Evolutionary conservation across 129 eudicot genomes (phyloP), one percentile per base, ranked within the genome.

Genomic region (Kitagawia praeruptora): DNA sequence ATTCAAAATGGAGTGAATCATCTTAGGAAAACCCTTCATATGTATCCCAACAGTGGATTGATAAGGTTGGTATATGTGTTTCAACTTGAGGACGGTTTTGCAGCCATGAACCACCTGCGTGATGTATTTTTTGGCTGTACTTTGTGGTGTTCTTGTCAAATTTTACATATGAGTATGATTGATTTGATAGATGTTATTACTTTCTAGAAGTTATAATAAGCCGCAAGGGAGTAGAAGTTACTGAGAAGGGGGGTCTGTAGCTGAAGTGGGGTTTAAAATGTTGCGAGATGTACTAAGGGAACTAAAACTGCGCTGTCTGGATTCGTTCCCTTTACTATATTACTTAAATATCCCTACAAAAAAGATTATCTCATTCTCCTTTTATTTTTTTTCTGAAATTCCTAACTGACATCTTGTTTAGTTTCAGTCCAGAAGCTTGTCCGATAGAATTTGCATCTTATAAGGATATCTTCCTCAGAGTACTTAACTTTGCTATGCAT

Each of bases 1-100:
- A 86, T 87, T 79, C 92, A 95, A 79, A 84, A 82, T 82, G 98
- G 96, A 85, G 83, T 95, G 16, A 74, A 75, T 76, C 96, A 95
- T 79, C 92, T 95, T 46, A 90, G 81, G 46, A 95, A 86, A 80
- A 86, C 83, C 72, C 89, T 95, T 70, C 98, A 95, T 78, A 87
- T 87, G 85, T 95, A 76, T 85, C 98, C 98, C 21, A 87, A 85
- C 63, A 86, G 88, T 81, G 77, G 77, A 77, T 54, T 86, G 79
- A 78, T 95, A 81, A 92, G 98, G 98, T 95, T 85, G 69, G 66
- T 78, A 42, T 51, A 48, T 41, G 27, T 82, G 14, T 41, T 58
- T 13, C 46, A 14, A 39, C 19, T 74, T 14, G 2, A 38, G 28
- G 58, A 74, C 39, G n/a, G 23, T 78, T 41, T 2, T 11, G 76